phyloP scores from a whole-genome alignment of 306 rosid species.

The Erythrophleum fordii region DNA sequence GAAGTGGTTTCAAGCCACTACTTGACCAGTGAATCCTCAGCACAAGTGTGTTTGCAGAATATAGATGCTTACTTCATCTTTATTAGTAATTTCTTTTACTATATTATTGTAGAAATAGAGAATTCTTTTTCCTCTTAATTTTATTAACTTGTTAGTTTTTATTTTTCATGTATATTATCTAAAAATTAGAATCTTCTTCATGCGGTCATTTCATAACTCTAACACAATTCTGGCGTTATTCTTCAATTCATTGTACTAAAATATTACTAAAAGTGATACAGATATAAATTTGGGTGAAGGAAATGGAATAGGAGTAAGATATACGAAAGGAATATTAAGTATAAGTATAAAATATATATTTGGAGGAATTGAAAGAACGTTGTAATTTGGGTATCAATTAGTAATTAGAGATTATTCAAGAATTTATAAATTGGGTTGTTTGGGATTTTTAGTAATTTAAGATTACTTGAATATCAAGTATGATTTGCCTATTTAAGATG shows the following conservation, averaged over 20 bases:
- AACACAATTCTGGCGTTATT: background rate
- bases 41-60: slow-evolving; percentile 69
- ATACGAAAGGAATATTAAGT: too few relatives aligned
- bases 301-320: background rate
- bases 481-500: background rate
- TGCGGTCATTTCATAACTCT: background rate
- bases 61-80: slow-evolving; percentile 1
- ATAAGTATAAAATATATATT: too few relatives aligned
- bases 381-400: too few relatives aligned
- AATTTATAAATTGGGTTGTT: too few relatives aligned
- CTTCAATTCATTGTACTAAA: background rate
- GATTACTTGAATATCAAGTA: background rate
- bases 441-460: background rate
- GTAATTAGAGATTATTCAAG: too few relatives aligned
- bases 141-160: too few relatives aligned
- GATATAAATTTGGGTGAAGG: background rate
- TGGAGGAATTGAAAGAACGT: too few relatives aligned
- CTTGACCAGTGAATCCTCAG: slow-evolving; percentile 84
- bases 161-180: slow-evolving; percentile 13
- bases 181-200: slow-evolving; percentile 4
- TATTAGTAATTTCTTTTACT: slow-evolving; percentile 19
- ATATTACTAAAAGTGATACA: slow-evolving; percentile 4
- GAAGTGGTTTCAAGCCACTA: slow-evolving; percentile 68
- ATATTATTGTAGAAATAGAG: background rate
- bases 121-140: background rate